Conservation (phyloP, 768 basidiomycete species). For the Termitomyces sp. region DNA sequence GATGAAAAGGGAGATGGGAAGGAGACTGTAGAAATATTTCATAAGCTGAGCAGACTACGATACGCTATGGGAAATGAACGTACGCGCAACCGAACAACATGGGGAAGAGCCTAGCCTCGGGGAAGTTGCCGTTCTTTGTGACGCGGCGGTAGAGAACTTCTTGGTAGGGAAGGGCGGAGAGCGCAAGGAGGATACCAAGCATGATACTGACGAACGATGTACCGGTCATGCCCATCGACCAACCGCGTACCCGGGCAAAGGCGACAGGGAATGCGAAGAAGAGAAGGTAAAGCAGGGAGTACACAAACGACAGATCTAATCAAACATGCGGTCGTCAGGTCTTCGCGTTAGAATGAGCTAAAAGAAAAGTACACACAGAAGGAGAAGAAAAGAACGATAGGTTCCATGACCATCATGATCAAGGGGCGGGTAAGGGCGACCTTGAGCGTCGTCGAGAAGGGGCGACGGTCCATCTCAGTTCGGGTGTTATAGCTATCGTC, state of each 20-base stretch:
- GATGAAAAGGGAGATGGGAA: conserved; percentile 36
- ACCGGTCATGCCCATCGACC: conserved; percentile 33
- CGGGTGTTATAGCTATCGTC: conserved; percentile 11
- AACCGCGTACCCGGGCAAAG: conserved; percentile 33
- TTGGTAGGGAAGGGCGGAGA: conserved; percentile 26
- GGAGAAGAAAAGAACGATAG: conserved; percentile 12
- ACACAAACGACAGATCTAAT: conserved; percentile 38
- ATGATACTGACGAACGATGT: conserved; percentile 41
- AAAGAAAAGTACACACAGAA: conserved; percentile 5
- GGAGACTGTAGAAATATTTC: conserved; percentile 14
- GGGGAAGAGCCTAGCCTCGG: conserved; percentile 38
- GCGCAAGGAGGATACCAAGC: conserved; percentile 29
- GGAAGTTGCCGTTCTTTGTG: conserved; percentile 31
- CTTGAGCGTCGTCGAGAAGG: conserved; percentile 3
- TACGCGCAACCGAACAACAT: conserved; percentile 37
- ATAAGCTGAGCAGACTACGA: background rate
- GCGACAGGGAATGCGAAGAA: conserved; percentile 43
- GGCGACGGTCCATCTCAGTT: conserved; percentile 4
- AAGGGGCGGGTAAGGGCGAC: conserved; percentile 6
- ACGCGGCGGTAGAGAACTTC: conserved; percentile 27
- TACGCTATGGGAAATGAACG: conserved; percentile 6
- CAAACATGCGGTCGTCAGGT: background rate
- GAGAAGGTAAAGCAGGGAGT: conserved; percentile 36
- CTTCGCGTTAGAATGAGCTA: background rate
- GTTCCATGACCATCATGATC: conserved; percentile 12